Conservation (phyloP, 805 yeast species). For the Suhomyces vadensis region DNA sequence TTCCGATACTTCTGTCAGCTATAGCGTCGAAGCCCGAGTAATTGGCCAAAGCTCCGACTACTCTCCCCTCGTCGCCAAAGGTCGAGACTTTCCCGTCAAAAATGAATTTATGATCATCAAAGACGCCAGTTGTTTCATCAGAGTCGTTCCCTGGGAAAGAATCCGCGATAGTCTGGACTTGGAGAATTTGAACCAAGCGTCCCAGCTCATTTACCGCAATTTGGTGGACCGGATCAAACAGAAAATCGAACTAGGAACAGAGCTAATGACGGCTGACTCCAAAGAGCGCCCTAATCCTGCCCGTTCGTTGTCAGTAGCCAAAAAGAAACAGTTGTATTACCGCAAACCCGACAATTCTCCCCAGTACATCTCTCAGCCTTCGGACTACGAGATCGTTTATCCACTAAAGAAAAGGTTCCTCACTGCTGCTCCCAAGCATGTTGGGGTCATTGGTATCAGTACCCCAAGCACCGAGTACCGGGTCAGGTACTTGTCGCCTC, state of each 20-base stretch:
- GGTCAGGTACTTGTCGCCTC: conserved; percentile 3
- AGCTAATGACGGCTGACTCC: conserved; percentile 6
- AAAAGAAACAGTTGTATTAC: conserved; percentile 18
- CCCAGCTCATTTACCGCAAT: conserved; percentile 17
- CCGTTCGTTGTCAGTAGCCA: conserved; percentile 13
- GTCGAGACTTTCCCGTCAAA: conserved; percentile 6
- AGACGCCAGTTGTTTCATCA: conserved; percentile 23
- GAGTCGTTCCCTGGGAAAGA: conserved; percentile 22
- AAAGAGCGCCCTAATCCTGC: background rate
- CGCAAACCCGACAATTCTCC: background rate
- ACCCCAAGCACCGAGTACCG: conserved; percentile 17
- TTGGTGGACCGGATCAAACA: conserved; percentile 17
- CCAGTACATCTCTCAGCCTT: background rate
- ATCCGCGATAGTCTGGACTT: background rate
- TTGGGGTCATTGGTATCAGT: conserved; percentile 22
- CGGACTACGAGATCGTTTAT: conserved; percentile 16
- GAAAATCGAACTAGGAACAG: conserved; percentile 18
- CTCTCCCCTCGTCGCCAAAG: conserved; percentile 11
- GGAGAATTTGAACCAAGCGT: conserved; percentile 12
- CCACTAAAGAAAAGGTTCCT: conserved; percentile 24
- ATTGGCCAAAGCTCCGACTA: conserved; percentile 26
- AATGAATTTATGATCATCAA: conserved; percentile 28
- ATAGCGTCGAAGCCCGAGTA: conserved; percentile 29
- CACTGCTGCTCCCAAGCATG: conserved; percentile 21
- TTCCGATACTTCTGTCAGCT: conserved; percentile 29